Conservation (phyloP, 2,329 filamentous ascomycete species). For the Grosmannia huntii region DNA sequence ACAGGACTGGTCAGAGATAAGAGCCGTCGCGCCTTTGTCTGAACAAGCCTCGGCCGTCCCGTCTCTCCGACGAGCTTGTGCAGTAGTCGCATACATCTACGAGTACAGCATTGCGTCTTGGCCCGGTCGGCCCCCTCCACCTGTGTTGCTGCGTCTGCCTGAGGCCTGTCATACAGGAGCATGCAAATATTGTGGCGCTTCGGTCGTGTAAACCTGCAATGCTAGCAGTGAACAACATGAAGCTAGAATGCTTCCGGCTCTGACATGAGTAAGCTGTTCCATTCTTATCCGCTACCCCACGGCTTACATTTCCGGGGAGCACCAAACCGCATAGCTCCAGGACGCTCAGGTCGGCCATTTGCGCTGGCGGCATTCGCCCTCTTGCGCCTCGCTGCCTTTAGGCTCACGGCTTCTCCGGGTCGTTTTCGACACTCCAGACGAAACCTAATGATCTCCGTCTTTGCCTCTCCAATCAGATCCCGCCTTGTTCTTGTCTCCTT, state of each 20-base stretch:
- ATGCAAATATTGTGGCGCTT: neutral
- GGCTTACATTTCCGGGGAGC: neutral
- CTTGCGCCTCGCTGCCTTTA: neutral
- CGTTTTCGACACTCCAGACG: neutral
- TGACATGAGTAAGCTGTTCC: neutral
- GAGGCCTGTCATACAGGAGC: neutral
- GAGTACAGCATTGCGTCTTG: neutral
- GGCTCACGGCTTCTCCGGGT: neutral
- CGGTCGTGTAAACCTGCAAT: neutral
- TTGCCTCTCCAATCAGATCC: neutral
- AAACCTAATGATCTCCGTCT: neutral
- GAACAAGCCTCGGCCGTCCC: neutral
- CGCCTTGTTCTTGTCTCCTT: too few relatives aligned
- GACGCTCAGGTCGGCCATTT: neutral
- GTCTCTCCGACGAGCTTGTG: neutral
- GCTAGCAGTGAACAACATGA: neutral
- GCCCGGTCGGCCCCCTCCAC: neutral
- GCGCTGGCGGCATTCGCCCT: neutral
- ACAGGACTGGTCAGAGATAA: neutral
- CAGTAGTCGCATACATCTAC: neutral
- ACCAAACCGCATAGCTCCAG: neutral
- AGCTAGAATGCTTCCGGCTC: too few relatives aligned
- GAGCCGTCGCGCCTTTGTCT: neutral
- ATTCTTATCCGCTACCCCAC: neutral
- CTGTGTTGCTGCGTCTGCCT: neutral